Evolutionary conservation across 164 flowering plant species (phyloP), one percentile per base, ranked within the genome.

Genomic region (Nymphaea colorata): DNA sequence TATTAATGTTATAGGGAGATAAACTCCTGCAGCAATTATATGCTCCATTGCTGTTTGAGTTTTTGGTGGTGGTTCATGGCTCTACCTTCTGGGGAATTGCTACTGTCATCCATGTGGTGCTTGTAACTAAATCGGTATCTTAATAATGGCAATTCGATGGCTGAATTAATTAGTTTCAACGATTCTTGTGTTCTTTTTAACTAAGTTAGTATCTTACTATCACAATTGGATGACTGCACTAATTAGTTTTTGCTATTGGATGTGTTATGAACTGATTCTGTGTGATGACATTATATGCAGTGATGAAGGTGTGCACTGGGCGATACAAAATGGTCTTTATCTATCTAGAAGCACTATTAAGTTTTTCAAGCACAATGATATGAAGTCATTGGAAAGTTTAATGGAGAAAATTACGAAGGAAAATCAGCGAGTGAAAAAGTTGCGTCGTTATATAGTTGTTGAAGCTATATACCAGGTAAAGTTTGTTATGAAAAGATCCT

Each of bases 271-370:
- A 47, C 55, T 47, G 55, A 47, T 47, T 47, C 36, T 47, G 12
- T 47, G 7, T 6, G 55, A 47, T 47, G 55, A 4, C 55, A 6
- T 47, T 7, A 47, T 64, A 74, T 72, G 5, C 79, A 95, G 99
- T 70, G 99, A 95, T 79, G 98, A 90, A 70, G 99, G 98, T 73
- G 99, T 95, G 45, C 97, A 95, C 68, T 95, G 98, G 99, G 97
- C 88, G 65, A 89, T 95, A 72, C 99, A 95, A 77, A 95, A 95
- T 79, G 99, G 99, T 47, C 94, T 95, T 68, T 76, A 90, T 78
- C 97, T 95, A 68, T 95, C 99, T 36, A 82, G 97, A 82, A 92
- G 99, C 74, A 90, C 96, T 44, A 76, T 95, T 70, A 76, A 87
- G 66, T 87, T 85, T 77, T 92, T 95, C 79, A 90, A 92, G 82